Percentiles rank a stretch among this genome's conserved stretches.
Evolutionary conservation across 2,329 filamentous ascomycete genomes (phyloP).

Genomic region (Magnaporthiopsis poae): DNA sequence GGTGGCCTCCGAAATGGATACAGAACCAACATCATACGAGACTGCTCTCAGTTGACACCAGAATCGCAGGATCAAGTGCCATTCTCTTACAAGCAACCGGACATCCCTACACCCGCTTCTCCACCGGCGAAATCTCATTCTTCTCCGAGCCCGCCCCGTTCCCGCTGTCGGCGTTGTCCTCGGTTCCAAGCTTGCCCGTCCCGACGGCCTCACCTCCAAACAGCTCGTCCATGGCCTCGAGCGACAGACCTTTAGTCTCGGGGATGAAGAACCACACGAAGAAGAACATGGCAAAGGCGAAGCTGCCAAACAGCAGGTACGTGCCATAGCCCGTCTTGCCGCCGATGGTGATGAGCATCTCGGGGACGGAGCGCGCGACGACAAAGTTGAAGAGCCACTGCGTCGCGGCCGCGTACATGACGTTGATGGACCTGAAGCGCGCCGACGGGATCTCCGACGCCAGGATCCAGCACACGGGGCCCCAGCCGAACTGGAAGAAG

Average conservation of each 20-base stretch:
- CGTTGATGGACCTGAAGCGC: constrained; percentile 52
- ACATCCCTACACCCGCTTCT: background rate
- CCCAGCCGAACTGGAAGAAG: constrained; percentile 52
- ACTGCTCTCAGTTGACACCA: no score
- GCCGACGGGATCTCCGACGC: constrained; percentile 51
- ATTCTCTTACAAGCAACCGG: no score
- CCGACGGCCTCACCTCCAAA: constrained; percentile 15
- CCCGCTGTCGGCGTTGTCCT: background rate
- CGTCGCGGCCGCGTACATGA: constrained; percentile 53
- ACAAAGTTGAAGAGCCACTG: constrained; percentile 65
- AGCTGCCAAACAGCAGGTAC: constrained; percentile 55
- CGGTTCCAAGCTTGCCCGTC: background rate
- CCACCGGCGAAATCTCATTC: background rate
- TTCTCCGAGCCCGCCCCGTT: background rate
- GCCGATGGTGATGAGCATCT: constrained; percentile 37
- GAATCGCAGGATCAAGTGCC: no score
- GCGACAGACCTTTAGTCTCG: constrained; percentile 50
- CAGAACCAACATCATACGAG: no score
- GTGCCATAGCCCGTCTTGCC: constrained; percentile 30
- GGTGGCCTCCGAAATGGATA: no score
- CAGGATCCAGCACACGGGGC: constrained; percentile 52
- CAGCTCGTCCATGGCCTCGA: constrained; percentile 20
- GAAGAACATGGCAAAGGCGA: constrained; percentile 54
- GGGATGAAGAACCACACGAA: constrained; percentile 54
- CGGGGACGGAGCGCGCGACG: constrained; percentile 52